Evolutionary conservation across 2,329 filamentous ascomycete genomes (phyloP).

Genomic region (Trichoderma sp.): DNA sequence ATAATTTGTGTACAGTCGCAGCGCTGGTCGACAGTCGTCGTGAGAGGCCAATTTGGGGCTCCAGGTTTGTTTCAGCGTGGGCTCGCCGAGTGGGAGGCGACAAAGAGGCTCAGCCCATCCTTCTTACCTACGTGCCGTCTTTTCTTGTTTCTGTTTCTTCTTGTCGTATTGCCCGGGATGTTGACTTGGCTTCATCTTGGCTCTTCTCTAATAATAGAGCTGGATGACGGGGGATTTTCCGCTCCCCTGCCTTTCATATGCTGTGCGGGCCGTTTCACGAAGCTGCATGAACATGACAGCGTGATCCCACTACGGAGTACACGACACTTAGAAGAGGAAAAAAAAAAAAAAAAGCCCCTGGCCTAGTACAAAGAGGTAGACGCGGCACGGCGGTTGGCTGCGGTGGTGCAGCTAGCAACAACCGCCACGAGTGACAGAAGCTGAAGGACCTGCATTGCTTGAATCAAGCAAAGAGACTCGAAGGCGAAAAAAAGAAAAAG

Average conservation of each 20-base stretch:
- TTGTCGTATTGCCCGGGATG: neutral
- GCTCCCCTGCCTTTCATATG: neutral
- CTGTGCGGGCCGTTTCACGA: neutral
- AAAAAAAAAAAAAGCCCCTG: neutral
- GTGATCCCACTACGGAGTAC: neutral
- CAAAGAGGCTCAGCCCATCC: neutral
- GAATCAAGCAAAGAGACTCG: neutral
- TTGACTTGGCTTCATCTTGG: neutral
- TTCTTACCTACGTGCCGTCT: neutral
- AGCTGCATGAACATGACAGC: conserved; percentile 7
- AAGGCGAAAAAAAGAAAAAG: neutral
- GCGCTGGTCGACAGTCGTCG: neutral
- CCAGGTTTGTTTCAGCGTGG: conserved; percentile 9
- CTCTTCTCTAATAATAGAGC: neutral
- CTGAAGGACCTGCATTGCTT: neutral
- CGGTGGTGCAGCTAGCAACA: neutral
- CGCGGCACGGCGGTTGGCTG: conserved; percentile 1
- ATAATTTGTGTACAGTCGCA: neutral
- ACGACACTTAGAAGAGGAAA: neutral
- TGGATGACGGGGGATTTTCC: neutral
- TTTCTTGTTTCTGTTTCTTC: neutral
- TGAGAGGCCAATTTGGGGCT: neutral
- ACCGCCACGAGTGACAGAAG: neutral
- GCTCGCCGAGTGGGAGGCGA: conserved; percentile 10
- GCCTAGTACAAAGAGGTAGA: neutral